Percentiles rank a stretch among this genome's conserved stretches.
Conservation (phyloP, 768 basidiomycete genomes). For the Amanita rubescens region DNA sequence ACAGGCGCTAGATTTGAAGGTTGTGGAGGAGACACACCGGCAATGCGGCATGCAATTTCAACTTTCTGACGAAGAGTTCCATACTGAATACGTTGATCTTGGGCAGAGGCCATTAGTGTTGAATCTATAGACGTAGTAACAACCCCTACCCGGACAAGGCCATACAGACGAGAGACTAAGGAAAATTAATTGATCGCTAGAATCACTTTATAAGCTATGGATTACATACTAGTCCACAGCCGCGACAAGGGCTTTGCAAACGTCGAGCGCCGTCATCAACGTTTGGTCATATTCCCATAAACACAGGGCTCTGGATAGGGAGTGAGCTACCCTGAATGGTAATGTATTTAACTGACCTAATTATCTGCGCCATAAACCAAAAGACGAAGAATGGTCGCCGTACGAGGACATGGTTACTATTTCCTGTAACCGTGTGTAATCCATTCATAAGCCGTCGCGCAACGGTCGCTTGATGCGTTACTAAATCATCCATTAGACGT, state of each 20-base stretch:
- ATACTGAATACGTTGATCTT: constrained; percentile 49
- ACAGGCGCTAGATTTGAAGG: constrained; percentile 29
- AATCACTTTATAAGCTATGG: constrained; percentile 1
- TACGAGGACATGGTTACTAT: constrained; percentile 38
- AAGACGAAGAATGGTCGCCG: constrained; percentile 62
- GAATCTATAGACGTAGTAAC: neutral
- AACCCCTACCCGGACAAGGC: constrained; percentile 51
- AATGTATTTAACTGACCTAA: constrained; percentile 30
- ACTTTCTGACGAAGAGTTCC: constrained; percentile 39
- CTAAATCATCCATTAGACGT: constrained; percentile 24
- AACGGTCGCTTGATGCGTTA: constrained; percentile 52
- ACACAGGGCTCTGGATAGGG: constrained; percentile 36
- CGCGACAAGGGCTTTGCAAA: constrained; percentile 51
- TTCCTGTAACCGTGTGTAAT: constrained; percentile 54
- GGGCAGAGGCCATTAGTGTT: neutral
- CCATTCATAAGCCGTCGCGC: constrained; percentile 54
- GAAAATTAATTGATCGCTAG: constrained; percentile 8
- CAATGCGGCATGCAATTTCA: constrained; percentile 35
- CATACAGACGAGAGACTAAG: constrained; percentile 46
- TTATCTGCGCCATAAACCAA: constrained; percentile 72
- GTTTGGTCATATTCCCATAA: constrained; percentile 58
- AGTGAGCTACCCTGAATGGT: constrained; percentile 3
- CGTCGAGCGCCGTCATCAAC: constrained; percentile 52
- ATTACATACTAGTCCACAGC: constrained; percentile 47
- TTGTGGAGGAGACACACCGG: constrained; percentile 39